Conservation (phyloP, 1,139 yeast species). For the Debaryomyces nepalensis region DNA sequence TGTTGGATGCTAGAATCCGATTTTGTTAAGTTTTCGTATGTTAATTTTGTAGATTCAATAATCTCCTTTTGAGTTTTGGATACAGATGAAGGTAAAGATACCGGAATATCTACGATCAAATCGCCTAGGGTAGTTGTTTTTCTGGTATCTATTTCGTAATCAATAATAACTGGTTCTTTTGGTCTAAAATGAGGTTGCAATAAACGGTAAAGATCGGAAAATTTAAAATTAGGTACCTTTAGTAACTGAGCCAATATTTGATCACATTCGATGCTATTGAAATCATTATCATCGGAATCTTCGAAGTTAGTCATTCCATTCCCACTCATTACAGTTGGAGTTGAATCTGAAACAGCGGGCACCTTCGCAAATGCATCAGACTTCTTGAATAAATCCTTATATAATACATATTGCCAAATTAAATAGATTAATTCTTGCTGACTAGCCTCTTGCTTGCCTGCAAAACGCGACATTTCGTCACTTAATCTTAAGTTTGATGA, state of each 20-base stretch:
- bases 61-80: constrained; percentile 43
- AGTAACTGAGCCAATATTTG: constrained; percentile 63
- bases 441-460: constrained; percentile 78
- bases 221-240: constrained; percentile 56
- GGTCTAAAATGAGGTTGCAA: constrained; percentile 67
- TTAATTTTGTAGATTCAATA: constrained; percentile 42
- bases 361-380: constrained; percentile 37
- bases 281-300: constrained; percentile 37
- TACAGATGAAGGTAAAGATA: constrained; percentile 57
- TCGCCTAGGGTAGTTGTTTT: constrained; percentile 83
- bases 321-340: constrained; percentile 23
- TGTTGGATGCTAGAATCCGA: constrained; percentile 57
- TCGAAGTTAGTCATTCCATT: constrained; percentile 20
- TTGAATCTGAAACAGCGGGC: constrained; percentile 40
- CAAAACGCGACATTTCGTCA: constrained; percentile 63
- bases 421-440: constrained; percentile 86
- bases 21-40: constrained; percentile 44
- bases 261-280: constrained; percentile 66
- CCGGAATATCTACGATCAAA: constrained; percentile 72
- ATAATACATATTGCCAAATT: constrained; percentile 86
- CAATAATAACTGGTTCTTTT: constrained; percentile 75
- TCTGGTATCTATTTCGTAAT: constrained; percentile 76
- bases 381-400: constrained; percentile 65
- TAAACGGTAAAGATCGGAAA: constrained; percentile 76
- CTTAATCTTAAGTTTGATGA: constrained; percentile 62